phyloP scores from a whole-genome alignment of 1,139 yeast genomes.

The Scheffersomyces illinoinensis region DNA sequence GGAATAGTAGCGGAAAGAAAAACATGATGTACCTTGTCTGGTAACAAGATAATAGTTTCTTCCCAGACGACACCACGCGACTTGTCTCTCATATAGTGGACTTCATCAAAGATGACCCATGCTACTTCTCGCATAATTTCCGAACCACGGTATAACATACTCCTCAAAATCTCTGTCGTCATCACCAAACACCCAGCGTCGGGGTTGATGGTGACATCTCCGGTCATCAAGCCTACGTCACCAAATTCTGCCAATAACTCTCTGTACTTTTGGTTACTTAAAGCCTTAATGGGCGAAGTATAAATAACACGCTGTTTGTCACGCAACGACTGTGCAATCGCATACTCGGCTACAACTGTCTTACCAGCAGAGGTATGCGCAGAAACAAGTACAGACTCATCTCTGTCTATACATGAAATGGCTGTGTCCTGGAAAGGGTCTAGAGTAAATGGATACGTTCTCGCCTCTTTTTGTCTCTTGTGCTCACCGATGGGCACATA shows the following conservation, averaged over 20 bases:
- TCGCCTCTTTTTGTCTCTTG: constrained; percentile 69
- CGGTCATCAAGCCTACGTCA: constrained; percentile 96
- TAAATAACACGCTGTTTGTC: constrained; percentile 94
- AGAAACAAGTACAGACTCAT: constrained; percentile 94
- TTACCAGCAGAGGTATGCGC: constrained; percentile 99
- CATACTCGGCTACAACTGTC: constrained; percentile 98
- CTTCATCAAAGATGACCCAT: constrained; percentile 95
- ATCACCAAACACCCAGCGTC: constrained; percentile 96
- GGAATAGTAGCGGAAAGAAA: constrained; percentile 96
- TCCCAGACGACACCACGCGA: constrained; percentile 99
- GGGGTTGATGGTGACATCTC: constrained; percentile 96
- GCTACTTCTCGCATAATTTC: constrained; percentile 96
- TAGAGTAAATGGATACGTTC: constrained; percentile 85
- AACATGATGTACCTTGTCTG: constrained; percentile 89
- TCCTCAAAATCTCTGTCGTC: constrained; percentile 95
- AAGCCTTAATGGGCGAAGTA: constrained; percentile 96
- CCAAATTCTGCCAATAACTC: constrained; percentile 90
- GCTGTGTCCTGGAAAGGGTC: constrained; percentile 98
- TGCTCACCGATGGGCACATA: constrained; percentile 89
- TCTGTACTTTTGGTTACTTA: constrained; percentile 94
- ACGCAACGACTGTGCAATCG: constrained; percentile 90
- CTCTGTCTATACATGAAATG: constrained; percentile 88
- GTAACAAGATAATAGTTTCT: constrained; percentile 92
- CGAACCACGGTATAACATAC: constrained; percentile 92
- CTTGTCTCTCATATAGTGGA: constrained; percentile 93